These are phyloP conservation scores for Candida coquimbonensis DNA, from an alignment of 805 yeast genomes.

Conservation along the genomic window DNA sequence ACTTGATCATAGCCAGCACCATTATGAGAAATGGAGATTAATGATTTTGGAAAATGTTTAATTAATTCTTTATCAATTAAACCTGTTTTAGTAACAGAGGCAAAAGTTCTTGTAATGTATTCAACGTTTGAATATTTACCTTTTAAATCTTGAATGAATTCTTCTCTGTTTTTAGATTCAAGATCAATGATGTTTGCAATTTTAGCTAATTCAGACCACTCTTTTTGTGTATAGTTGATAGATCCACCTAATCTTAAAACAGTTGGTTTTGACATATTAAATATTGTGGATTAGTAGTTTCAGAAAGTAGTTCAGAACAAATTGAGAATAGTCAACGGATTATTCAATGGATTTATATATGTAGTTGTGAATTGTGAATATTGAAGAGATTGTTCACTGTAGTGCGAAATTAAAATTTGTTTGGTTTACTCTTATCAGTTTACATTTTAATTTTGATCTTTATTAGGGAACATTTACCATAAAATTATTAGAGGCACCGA, in stretches of 20 bases:
- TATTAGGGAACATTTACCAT: no score
- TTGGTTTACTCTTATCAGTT: no score
- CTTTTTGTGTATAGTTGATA: slow-evolving; percentile 50
- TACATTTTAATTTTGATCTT: no score
- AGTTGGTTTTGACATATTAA: slow-evolving; percentile 35
- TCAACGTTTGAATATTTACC: slow-evolving; percentile 26
- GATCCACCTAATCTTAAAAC: slow-evolving; percentile 47
- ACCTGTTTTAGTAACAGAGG: slow-evolving; percentile 47
- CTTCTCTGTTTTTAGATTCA: slow-evolving; percentile 29
- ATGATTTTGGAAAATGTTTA: slow-evolving; percentile 43
- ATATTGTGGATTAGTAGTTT: neutral
- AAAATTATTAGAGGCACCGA: no score
- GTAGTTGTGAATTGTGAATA: no score
- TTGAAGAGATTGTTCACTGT: no score
- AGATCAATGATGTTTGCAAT: slow-evolving; percentile 40
- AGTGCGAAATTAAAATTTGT: no score
- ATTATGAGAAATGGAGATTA: slow-evolving; percentile 48
- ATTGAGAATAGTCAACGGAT: neutral
- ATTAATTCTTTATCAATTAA: slow-evolving; percentile 58
- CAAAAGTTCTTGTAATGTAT: slow-evolving; percentile 45
- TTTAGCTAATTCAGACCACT: slow-evolving; percentile 52
- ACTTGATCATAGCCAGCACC: slow-evolving; percentile 80
- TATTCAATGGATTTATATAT: neutral
- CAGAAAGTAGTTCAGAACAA: no score
- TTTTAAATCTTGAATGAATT: slow-evolving; percentile 29